Percentiles rank a stretch among this genome's conserved stretches.
Evolutionary conservation across 495 filamentous ascomycete species (phyloP).

Genomic region (Xylaria scruposa): DNA sequence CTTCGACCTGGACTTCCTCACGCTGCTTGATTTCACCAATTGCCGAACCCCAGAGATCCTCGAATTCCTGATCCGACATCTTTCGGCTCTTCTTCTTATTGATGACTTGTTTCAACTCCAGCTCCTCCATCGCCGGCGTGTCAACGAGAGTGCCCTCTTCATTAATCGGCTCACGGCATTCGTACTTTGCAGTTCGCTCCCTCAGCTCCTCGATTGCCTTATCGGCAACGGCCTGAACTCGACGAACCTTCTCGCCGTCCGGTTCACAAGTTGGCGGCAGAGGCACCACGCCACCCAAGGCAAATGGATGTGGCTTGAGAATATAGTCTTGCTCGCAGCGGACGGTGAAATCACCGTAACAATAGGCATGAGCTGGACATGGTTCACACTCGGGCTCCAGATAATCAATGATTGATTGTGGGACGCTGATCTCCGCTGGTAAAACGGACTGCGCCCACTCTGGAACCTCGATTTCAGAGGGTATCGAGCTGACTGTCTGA

Average conservation of each 20-base stretch:
- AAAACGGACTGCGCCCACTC: constrained; percentile 49
- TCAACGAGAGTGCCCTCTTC: constrained; percentile 62
- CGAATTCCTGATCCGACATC: constrained; percentile 87
- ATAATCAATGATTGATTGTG: constrained; percentile 69
- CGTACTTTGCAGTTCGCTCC: constrained; percentile 83
- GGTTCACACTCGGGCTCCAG: constrained; percentile 87
- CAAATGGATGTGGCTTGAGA: constrained; percentile 81
- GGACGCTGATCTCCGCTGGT: constrained; percentile 47
- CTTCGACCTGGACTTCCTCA: constrained; percentile 78
- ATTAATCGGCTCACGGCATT: constrained; percentile 80
- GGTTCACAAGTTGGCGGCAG: constrained; percentile 93
- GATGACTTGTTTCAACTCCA: constrained; percentile 78
- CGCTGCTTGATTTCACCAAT: constrained; percentile 81
- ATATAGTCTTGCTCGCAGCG: constrained; percentile 88
- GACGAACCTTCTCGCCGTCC: constrained; percentile 88
- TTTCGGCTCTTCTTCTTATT: constrained; percentile 74
- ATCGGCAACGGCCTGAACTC: constrained; percentile 85
- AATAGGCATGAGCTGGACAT: constrained; percentile 90
- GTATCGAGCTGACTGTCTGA: constrained; percentile 48
- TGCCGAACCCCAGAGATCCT: constrained; percentile 87
- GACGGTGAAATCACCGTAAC: constrained; percentile 76
- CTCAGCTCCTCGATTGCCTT: constrained; percentile 86
- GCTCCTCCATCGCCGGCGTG: constrained; percentile 71
- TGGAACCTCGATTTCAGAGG: constrained; percentile 50
- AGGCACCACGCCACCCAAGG: constrained; percentile 80